Conservation (phyloP, 1,139 yeast genomes). For the Debaryomycetaceae sp. region DNA sequence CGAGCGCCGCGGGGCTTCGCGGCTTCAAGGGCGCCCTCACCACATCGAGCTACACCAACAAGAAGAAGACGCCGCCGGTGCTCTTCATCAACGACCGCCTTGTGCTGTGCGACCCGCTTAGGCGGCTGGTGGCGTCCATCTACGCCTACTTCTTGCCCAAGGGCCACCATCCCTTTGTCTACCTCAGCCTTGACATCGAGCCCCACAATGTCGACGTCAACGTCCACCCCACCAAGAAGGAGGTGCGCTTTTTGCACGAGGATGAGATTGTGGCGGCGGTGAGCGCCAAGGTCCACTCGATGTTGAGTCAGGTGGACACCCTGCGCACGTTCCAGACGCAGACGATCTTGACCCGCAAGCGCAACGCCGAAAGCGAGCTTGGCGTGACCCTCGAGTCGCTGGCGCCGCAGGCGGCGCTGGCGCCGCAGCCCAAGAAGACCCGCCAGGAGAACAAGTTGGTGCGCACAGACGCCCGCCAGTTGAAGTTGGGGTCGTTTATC, state of each 20-base stretch:
- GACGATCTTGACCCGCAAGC: constrained; percentile 35
- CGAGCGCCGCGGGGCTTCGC: constrained; percentile 36
- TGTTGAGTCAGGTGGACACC: constrained; percentile 57
- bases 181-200: constrained; percentile 59
- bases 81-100: constrained; percentile 83
- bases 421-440: constrained; percentile 21
- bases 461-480: constrained; percentile 70
- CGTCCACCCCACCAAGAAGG: constrained; percentile 93
- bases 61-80: constrained; percentile 63
- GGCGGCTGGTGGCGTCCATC: constrained; percentile 62
- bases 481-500: constrained; percentile 31
- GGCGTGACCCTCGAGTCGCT: constrained; percentile 1
- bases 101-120: constrained; percentile 77
- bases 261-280: constrained; percentile 76
- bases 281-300: constrained; percentile 44
- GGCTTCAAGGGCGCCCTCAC: constrained; percentile 60
- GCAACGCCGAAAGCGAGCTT: constrained; percentile 11
- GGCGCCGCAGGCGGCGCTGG: constrained; percentile 10
- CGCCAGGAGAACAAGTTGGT: constrained; percentile 64
- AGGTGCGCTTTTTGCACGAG: constrained; percentile 81
- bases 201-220: constrained; percentile 84
- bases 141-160: constrained; percentile 71
- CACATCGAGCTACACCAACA: constrained; percentile 66
- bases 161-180: constrained; percentile 76
- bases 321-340: constrained; percentile 71